Base-by-base conservation (phyloP, 805 yeast species). In the Pichia nanzhaoensis region DNA sequence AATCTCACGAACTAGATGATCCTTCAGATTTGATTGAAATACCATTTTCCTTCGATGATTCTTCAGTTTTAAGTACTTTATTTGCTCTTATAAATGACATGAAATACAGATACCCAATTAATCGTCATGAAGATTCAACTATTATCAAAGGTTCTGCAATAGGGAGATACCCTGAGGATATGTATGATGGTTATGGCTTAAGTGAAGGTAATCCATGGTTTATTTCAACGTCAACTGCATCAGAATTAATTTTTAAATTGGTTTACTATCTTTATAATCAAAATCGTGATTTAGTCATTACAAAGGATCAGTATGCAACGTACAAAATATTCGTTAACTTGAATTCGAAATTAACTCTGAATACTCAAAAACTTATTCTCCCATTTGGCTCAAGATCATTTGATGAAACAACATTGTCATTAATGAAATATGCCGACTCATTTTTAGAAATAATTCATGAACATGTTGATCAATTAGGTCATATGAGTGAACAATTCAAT, bases 191-290 rank as follows among this genome's bases (percentile, higher is more conserved):
- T 0, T 66, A 69, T 48, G 80, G 78, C 0, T 68, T 74, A 0
- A 70, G 82, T 28, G 87, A 82, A 55, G 97, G 96, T 3, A 89
- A 90, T 57, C 97, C 98, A 5, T 90, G 97, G 98, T 88, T 89
- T 58, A 74, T 90, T 47, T 68, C 85, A 3, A 84, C 91, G 1
- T 76, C 84, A 0, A 69, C 84, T 3, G 87, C 86, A 2, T 68
- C 86, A 5, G 86, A 82, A 58, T 53, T 82, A 16, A 58, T 83
- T 36, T 82, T 74, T 61, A 77, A 75, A 55, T 58, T 76, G 47
- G 68, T 83, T 22, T 66, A 66, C 58, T 73, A 73, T 50, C 60
- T 73, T 34, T 64, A 68, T 51, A 53, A 53, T 7, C 50, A 60
- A 17, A 54, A 67, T 39, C 49, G 65, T 24, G 80, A 79, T 57